A percentile compares a stretch with the other conserved stretches of the same genome.
These are phyloP conservation scores for Ophiognomonia clavigignenti-juglandacearum DNA, from an alignment of 2,329 filamentous ascomycete species.

Conservation along the genomic window DNA sequence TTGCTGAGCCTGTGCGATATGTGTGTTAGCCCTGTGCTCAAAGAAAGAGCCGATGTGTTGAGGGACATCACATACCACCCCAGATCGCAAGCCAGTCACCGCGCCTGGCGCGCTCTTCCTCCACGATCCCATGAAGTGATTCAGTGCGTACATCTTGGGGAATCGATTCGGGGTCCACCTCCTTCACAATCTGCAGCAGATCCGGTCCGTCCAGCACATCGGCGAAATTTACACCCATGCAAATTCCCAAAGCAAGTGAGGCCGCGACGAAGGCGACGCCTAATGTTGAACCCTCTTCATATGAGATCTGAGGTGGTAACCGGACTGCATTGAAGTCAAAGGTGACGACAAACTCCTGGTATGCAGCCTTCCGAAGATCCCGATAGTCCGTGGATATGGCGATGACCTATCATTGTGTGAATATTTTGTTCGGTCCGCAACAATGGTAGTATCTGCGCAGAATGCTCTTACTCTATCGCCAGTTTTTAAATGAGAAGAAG, in stretches of 20 bases:
- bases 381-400: conserved; percentile 72
- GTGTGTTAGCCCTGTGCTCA: neutral
- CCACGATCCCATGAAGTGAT: conserved; percentile 50
- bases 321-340: conserved; percentile 61
- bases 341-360: conserved; percentile 64
- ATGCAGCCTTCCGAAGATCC: conserved; percentile 66
- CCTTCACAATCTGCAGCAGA: conserved; percentile 45
- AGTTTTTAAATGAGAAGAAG: conserved; percentile 43
- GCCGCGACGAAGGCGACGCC: conserved; percentile 71
- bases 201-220: conserved; percentile 51
- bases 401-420: too few species aligned
- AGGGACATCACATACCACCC: conserved; percentile 54
- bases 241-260: conserved; percentile 61
- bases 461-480: conserved; percentile 45
- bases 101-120: conserved; percentile 46
- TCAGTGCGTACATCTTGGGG: conserved; percentile 59
- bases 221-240: conserved; percentile 63
- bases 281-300: conserved; percentile 55
- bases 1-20: conserved; percentile 50
- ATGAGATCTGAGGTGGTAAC: conserved; percentile 48
- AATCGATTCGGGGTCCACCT: conserved; percentile 40
- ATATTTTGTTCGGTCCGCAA: too few species aligned
- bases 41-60: too few species aligned
- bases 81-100: conserved; percentile 72
- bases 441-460: neutral